These are phyloP conservation scores for Conticribra guillardii DNA, from an alignment of 108 stramenopile species.

Conservation along the genomic window DNA sequence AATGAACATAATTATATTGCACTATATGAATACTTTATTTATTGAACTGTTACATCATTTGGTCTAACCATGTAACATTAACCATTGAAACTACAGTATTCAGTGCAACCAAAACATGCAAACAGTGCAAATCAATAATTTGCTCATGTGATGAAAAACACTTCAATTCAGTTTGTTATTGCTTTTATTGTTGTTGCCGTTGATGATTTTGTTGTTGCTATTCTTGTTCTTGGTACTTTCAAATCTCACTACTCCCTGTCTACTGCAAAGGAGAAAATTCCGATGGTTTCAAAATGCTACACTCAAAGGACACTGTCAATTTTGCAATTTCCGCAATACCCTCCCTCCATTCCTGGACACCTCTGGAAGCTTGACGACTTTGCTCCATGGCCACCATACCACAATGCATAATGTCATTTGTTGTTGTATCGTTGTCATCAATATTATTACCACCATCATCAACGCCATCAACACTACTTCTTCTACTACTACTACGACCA, in stretches of 20 bases:
- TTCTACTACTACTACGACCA: too few relatives aligned
- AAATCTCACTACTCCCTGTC: background rate
- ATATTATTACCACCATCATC: background rate
- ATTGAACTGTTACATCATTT: too few relatives aligned
- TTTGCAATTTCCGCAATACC: slow-evolving; percentile 68
- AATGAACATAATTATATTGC: too few relatives aligned
- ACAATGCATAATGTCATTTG: slow-evolving; percentile 8
- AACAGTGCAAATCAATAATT: too few relatives aligned
- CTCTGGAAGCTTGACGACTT: slow-evolving; percentile 57
- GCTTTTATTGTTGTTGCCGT: background rate
- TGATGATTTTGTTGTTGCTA: background rate
- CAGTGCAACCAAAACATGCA: too few relatives aligned
- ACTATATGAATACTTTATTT: too few relatives aligned
- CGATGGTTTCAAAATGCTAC: slow-evolving; percentile 58
- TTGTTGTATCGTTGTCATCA: too few relatives aligned
- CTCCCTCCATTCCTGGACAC: slow-evolving; percentile 59
- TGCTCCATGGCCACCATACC: slow-evolving; percentile 66
- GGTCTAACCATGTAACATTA: too few relatives aligned
- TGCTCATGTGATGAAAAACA: too few relatives aligned
- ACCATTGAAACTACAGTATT: too few relatives aligned
- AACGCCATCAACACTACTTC: background rate
- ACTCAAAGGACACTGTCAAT: slow-evolving; percentile 61
- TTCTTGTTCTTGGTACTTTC: background rate
- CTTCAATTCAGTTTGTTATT: background rate
- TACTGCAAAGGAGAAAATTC: slow-evolving; percentile 51